Percentiles rank a stretch among this genome's conserved stretches.
phyloP scores from a whole-genome alignment of 2,329 filamentous ascomycete species.

The Pezizomycotina sp. region DNA sequence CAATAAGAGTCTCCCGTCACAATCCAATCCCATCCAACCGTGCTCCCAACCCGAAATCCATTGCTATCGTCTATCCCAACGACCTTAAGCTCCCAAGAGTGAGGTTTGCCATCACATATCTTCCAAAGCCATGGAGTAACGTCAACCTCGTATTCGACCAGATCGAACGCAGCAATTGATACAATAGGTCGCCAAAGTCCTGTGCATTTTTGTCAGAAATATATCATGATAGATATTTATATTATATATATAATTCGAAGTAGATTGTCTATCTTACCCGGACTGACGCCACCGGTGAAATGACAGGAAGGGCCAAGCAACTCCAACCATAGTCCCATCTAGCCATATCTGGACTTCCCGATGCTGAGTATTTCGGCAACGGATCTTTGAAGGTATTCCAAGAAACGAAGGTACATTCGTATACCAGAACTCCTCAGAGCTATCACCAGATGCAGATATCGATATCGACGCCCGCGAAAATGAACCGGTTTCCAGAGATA shows the following conservation, averaged over 20 bases:
- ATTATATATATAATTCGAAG: background rate
- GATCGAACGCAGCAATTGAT: slow-evolving; percentile 61
- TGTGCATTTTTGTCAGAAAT: too few species aligned
- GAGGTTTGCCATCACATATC: slow-evolving; percentile 46
- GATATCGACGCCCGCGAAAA: slow-evolving; percentile 68
- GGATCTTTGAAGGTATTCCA: slow-evolving; percentile 40
- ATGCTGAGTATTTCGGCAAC: slow-evolving; percentile 55
- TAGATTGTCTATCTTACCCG: too few species aligned
- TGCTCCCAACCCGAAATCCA: too few species aligned
- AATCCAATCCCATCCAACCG: too few species aligned
- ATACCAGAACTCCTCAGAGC: slow-evolving; percentile 76
- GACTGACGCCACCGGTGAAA: slow-evolving; percentile 64
- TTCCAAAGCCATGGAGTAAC: slow-evolving; percentile 54
- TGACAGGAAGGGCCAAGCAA: slow-evolving; percentile 67
- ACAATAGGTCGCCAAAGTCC: slow-evolving; percentile 65
- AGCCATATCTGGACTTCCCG: slow-evolving; percentile 62
- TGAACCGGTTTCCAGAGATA: too few species aligned
- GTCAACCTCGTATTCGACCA: slow-evolving; percentile 69
- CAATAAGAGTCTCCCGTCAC: too few species aligned
- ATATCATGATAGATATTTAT: slow-evolving; percentile 2
- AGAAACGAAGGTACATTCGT: slow-evolving; percentile 52
- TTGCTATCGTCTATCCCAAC: too few species aligned
- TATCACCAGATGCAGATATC: slow-evolving; percentile 61
- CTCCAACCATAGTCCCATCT: slow-evolving; percentile 54
- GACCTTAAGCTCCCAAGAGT: slow-evolving; percentile 53